A percentile compares a stretch with the other conserved stretches of the same genome.
phyloP scores from a whole-genome alignment of 176 grass and related monocot species.

The Hordeum vulgare region DNA sequence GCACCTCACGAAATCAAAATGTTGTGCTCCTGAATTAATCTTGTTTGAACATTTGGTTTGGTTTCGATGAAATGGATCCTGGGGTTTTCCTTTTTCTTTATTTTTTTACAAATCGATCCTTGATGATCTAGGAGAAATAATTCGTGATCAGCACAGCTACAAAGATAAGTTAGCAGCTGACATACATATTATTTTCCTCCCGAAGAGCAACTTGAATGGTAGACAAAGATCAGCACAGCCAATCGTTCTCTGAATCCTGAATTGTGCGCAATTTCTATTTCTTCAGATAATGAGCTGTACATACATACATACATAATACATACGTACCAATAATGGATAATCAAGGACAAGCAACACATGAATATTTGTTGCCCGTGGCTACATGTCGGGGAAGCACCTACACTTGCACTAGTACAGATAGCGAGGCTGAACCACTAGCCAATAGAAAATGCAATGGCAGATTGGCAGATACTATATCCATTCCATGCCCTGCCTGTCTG shows the following conservation, averaged over 20 bases:
- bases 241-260: not conserved
- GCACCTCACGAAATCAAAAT: no score
- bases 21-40: no score
- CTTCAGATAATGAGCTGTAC: no score
- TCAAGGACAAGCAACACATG: not conserved
- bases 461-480: not conserved
- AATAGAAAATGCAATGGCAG: not conserved
- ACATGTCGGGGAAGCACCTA: not conserved
- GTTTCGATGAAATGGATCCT: no score
- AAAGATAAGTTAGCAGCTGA: not conserved
- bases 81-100: no score
- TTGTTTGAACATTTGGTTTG: no score
- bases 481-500: not conserved
- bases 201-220: not conserved
- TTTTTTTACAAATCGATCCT: no score
- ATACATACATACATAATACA: no score
- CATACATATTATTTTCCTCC: not conserved
- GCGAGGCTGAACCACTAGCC: not conserved
- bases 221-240: not conserved
- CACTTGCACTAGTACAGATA: not conserved
- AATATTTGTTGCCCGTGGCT: no score
- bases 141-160: no score
- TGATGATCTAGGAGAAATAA: no score
- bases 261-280: not conserved
- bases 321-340: no score